A percentile compares a stretch with the other conserved stretches of the same genome.
These are phyloP conservation scores for Paraphaeosphaeria sporulosa DNA, from an alignment of 2,329 filamentous ascomycete species.

Conservation along the genomic window DNA sequence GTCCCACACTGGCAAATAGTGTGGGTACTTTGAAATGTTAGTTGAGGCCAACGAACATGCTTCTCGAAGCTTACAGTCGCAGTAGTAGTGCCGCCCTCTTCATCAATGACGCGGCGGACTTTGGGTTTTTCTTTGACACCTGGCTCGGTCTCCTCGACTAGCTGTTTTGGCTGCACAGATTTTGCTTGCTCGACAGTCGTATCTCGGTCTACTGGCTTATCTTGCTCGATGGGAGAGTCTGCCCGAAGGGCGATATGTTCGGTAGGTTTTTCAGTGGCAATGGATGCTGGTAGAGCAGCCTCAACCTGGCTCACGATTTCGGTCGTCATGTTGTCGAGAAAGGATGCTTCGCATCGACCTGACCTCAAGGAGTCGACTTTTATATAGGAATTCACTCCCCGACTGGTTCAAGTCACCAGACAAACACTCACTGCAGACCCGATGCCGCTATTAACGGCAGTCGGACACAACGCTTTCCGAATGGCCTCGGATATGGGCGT, in stretches of 20 bases:
- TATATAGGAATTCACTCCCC: background rate
- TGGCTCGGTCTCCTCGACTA: background rate
- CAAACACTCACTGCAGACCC: background rate
- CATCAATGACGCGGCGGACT: conserved; percentile 5
- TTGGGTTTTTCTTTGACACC: conserved; percentile 36
- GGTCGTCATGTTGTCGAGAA: conserved; percentile 1
- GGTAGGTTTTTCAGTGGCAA: background rate
- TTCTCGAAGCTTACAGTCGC: conserved; percentile 6
- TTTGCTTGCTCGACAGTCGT: background rate
- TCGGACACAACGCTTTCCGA: background rate
- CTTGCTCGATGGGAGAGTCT: conserved; percentile 5
- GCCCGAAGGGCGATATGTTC: background rate
- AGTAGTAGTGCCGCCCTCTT: conserved; percentile 8
- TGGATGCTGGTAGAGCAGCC: background rate
- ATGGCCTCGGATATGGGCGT: background rate
- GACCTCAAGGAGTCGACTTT: background rate
- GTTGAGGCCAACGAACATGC: background rate
- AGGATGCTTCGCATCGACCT: background rate
- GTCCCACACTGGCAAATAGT: conserved; percentile 76
- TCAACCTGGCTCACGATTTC: conserved; percentile 2
- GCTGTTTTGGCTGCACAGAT: background rate
- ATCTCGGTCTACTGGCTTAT: background rate
- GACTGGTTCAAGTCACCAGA: background rate
- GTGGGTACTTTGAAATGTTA: conserved; percentile 63
- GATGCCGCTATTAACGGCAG: background rate